Evolutionary conservation across 1,139 yeast genomes (phyloP).

Genomic region (Scheffersomyces segobiensis): DNA sequence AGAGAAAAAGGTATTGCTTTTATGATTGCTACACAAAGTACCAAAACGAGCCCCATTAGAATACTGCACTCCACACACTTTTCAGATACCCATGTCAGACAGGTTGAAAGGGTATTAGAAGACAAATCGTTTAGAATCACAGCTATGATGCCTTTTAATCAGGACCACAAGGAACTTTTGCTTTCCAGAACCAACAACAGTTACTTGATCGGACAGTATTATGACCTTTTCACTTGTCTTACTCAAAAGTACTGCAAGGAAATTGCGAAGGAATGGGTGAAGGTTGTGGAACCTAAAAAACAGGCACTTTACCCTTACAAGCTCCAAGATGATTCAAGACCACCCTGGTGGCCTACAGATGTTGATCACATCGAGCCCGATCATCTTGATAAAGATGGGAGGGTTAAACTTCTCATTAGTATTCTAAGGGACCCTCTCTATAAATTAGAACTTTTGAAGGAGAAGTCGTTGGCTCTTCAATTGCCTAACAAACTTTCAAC

Average conservation of each 20-base stretch:
- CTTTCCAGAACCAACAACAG: background rate
- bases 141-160: constrained; percentile 9
- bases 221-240: constrained; percentile 12
- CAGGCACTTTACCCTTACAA: constrained; percentile 68
- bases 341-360: constrained; percentile 69
- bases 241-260: constrained; percentile 59
- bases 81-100: constrained; percentile 10
- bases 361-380: constrained; percentile 74
- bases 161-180: background rate
- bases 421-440: constrained; percentile 35
- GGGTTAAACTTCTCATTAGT: constrained; percentile 49
- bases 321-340: constrained; percentile 46
- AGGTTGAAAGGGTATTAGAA: constrained; percentile 7
- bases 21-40: constrained; percentile 8
- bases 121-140: constrained; percentile 2
- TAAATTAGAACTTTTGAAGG: constrained; percentile 21
- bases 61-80: constrained; percentile 16
- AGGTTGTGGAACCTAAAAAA: constrained; percentile 63
- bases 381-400: constrained; percentile 59
- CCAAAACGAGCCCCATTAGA: constrained; percentile 4
- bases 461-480: constrained; percentile 11
- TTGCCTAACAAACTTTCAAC: constrained; percentile 11
- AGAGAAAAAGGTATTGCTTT: constrained; percentile 4
- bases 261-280: constrained; percentile 70
- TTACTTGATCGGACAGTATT: constrained; percentile 8